phyloP scores from a whole-genome alignment of 2,329 filamentous ascomycete species.

The Aureobasidium sp. region DNA sequence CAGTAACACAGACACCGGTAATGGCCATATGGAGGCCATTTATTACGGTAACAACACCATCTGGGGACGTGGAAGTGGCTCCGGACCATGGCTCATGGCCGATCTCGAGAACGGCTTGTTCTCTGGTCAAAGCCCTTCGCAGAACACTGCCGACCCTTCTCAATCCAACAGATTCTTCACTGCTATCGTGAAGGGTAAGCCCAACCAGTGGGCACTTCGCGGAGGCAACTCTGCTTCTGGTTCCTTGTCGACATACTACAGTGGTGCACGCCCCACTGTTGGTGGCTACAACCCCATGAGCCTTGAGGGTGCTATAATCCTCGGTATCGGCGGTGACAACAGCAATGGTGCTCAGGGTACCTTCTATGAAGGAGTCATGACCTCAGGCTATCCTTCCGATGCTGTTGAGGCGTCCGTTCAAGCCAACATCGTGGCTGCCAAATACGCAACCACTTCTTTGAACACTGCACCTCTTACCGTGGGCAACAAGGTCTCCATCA shows the following conservation, averaged over 20 bases:
- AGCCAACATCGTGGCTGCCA: constrained; percentile 52
- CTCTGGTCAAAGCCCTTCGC: constrained; percentile 42
- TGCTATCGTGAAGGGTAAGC: constrained; percentile 49
- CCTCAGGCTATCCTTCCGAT: constrained; percentile 54
- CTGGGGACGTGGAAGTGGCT: constrained; percentile 53
- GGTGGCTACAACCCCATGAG: constrained; percentile 54
- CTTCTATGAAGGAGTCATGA: constrained; percentile 57
- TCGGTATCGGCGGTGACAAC: constrained; percentile 67
- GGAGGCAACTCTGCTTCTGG: constrained; percentile 52
- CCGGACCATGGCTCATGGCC: constrained; percentile 61
- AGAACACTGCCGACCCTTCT: constrained; percentile 48
- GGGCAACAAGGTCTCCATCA: constrained; percentile 48
- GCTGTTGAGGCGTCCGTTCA: constrained; percentile 44
- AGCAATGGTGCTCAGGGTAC: constrained; percentile 54
- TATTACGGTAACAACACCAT: constrained; percentile 52
- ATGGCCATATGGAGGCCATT: constrained; percentile 63
- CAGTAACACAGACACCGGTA: constrained; percentile 43
- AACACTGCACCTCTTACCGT: constrained; percentile 45
- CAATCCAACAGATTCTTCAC: constrained; percentile 52
- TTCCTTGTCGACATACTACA: constrained; percentile 52
- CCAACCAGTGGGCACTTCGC: constrained; percentile 52
- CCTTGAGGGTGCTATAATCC: constrained; percentile 59
- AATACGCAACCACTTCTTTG: constrained; percentile 45
- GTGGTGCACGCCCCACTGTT: constrained; percentile 45
- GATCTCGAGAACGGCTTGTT: constrained; percentile 63